A percentile compares a stretch with the other conserved stretches of the same genome.
These are phyloP conservation scores for Corniculantispora saksenae DNA, from an alignment of 2,329 filamentous ascomycete genomes.

Conservation along the genomic window DNA sequence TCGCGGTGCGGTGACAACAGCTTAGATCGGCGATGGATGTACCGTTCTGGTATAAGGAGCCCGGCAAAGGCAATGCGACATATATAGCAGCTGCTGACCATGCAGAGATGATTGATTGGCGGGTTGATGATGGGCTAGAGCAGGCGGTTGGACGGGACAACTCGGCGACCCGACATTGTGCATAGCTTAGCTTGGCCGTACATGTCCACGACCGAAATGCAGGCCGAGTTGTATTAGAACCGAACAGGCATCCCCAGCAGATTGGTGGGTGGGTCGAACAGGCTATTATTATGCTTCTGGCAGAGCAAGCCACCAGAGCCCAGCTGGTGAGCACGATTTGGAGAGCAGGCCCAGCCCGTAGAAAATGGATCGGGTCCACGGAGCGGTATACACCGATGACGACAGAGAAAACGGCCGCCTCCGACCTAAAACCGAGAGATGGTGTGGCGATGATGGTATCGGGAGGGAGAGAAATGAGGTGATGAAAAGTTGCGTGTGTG, in stretches of 20 bases:
- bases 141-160: constrained; percentile 7
- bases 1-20: not conserved
- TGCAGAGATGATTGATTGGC: not conserved
- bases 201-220: not conserved
- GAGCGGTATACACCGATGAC: constrained; percentile 12
- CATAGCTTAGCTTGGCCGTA: not conserved
- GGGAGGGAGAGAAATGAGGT: not conserved
- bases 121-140: not conserved
- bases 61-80: not conserved
- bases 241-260: not conserved
- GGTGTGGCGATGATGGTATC: not conserved
- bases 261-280: not conserved
- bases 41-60: not conserved
- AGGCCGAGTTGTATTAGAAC: not conserved
- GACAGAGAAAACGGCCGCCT: constrained; percentile 8
- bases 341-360: not conserved
- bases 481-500: not conserved
- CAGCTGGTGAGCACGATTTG: not conserved
- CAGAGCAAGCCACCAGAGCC: not conserved
- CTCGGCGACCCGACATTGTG: constrained; percentile 1
- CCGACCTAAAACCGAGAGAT: constrained; percentile 13
- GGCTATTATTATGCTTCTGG: not conserved
- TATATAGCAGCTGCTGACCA: not conserved
- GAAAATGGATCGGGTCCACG: constrained; percentile 6
- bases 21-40: not conserved